Evolutionary conservation across 306 rosid genomes (phyloP).

Genomic region (Nissolia schottii): DNA sequence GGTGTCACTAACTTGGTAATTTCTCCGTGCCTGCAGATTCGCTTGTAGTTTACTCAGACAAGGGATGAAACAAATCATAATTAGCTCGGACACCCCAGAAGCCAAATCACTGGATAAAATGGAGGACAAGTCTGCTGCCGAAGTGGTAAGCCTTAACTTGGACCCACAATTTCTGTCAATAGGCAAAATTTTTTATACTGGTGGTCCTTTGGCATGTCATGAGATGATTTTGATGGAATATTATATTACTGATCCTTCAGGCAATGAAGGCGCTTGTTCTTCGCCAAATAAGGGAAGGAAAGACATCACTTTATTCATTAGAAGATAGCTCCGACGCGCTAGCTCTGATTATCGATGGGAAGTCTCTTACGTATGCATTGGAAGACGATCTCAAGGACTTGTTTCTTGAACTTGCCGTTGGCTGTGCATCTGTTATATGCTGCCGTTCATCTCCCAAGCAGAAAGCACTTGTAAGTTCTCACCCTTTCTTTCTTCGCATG

Average conservation of each 20-base stretch:
- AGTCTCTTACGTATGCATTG: slow-evolving; percentile 80
- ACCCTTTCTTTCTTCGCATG: background rate
- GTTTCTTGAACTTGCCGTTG: slow-evolving; percentile 83
- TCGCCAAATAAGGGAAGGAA: slow-evolving; percentile 64
- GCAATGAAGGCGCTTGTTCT: slow-evolving; percentile 72
- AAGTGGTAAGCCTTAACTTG: slow-evolving; percentile 40
- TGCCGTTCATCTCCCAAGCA: slow-evolving; percentile 99
- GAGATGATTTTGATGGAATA: slow-evolving; percentile 19
- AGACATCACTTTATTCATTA: slow-evolving; percentile 34
- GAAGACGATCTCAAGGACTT: slow-evolving; percentile 75
- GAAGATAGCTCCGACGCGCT: slow-evolving; percentile 52
- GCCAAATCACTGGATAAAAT: slow-evolving; percentile 64
- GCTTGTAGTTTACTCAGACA: slow-evolving; percentile 97
- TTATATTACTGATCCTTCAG: slow-evolving; percentile 45
- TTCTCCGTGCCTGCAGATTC: slow-evolving; percentile 44
- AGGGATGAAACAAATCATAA: slow-evolving; percentile 88
- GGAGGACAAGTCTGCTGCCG: slow-evolving; percentile 63
- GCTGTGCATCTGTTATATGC: slow-evolving; percentile 97
- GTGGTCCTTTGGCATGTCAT: background rate
- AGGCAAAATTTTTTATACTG: background rate
- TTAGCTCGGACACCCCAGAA: slow-evolving; percentile 84
- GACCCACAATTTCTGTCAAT: slow-evolving; percentile 1
- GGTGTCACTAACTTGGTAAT: background rate
- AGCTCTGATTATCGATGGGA: slow-evolving; percentile 96
- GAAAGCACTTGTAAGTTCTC: slow-evolving; percentile 78